Conservation (phyloP, 2,329 filamentous ascomycete species). For the Lachnellula hyalina region DNA sequence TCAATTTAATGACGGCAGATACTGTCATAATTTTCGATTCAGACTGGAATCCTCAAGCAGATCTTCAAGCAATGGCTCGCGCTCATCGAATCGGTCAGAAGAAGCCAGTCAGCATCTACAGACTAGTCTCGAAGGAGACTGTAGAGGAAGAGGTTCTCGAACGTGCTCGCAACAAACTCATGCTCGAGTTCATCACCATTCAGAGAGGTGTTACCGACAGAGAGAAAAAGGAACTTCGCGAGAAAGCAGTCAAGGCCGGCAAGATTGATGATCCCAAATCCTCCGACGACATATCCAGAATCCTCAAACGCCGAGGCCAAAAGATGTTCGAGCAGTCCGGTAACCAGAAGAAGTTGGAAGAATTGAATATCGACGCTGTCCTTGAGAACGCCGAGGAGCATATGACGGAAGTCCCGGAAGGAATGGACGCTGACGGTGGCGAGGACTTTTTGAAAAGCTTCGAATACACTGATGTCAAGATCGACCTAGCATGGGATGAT, state of each 20-base stretch:
- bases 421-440: constrained; percentile 90
- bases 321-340: constrained; percentile 98
- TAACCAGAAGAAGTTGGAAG: constrained; percentile 93
- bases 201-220: constrained; percentile 96
- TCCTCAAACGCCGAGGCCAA: constrained; percentile 95
- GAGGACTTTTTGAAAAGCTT: constrained; percentile 88
- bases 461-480: constrained; percentile 96
- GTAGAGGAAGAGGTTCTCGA: constrained; percentile 98
- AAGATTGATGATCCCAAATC: constrained; percentile 78
- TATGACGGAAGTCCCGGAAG: constrained; percentile 90
- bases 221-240: constrained; percentile 68
- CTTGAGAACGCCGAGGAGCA: constrained; percentile 96
- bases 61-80: constrained; percentile 96
- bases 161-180: constrained; percentile 91
- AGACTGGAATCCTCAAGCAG: constrained; percentile 97
- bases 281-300: constrained; percentile 90
- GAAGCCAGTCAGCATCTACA: constrained; percentile 91
- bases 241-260: constrained; percentile 74
- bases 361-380: constrained; percentile 95
- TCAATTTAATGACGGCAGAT: constrained; percentile 98
- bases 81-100: constrained; percentile 98
- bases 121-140: constrained; percentile 94
- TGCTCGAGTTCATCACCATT: constrained; percentile 95
- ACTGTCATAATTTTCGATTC: constrained; percentile 98
- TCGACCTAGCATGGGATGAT: constrained; percentile 95